Evolutionary conservation across 768 basidiomycete species (phyloP).

Genomic region (Neoboletus brunneissimus): DNA sequence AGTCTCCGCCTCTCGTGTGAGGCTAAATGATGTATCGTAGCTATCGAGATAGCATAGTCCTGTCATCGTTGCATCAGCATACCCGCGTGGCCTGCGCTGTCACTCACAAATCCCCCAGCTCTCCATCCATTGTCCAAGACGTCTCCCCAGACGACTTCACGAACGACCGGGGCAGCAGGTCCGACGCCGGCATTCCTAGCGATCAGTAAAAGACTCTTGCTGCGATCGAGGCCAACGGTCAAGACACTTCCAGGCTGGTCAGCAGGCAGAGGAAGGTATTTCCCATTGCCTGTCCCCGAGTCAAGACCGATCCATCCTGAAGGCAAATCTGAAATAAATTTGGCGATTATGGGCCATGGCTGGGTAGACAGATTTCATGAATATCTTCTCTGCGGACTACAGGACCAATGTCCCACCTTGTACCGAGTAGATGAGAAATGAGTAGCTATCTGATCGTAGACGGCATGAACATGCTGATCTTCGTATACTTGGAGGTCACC

Average conservation of each 20-base stretch:
- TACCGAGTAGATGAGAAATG: conserved; percentile 91
- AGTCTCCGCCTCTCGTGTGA: conserved; percentile 68
- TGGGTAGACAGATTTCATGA: conserved; percentile 27
- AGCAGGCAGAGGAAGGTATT: conserved; percentile 80
- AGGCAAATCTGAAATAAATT: conserved; percentile 68
- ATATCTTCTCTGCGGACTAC: background rate
- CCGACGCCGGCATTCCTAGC: conserved; percentile 61
- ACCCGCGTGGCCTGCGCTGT: background rate
- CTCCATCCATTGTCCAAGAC: conserved; percentile 75
- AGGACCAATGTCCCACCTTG: conserved; percentile 48
- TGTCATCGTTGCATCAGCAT: conserved; percentile 31
- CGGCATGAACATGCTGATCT: conserved; percentile 68
- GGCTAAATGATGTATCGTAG: conserved; percentile 94
- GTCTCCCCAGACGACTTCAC: conserved; percentile 82
- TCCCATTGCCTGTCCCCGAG: conserved; percentile 95
- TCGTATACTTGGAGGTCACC: conserved; percentile 63
- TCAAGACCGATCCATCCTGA: conserved; percentile 87
- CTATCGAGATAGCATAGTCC: conserved; percentile 97
- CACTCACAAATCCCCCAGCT: conserved; percentile 71
- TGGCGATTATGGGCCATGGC: conserved; percentile 88
- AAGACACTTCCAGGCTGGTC: conserved; percentile 59
- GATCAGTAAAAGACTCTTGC: conserved; percentile 71
- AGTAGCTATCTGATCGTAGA: conserved; percentile 82
- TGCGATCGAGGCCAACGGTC: conserved; percentile 85
- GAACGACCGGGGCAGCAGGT: conserved; percentile 24